Conservation (phyloP, 331 rosid genomes). For the Pyrus hybrid region DNA sequence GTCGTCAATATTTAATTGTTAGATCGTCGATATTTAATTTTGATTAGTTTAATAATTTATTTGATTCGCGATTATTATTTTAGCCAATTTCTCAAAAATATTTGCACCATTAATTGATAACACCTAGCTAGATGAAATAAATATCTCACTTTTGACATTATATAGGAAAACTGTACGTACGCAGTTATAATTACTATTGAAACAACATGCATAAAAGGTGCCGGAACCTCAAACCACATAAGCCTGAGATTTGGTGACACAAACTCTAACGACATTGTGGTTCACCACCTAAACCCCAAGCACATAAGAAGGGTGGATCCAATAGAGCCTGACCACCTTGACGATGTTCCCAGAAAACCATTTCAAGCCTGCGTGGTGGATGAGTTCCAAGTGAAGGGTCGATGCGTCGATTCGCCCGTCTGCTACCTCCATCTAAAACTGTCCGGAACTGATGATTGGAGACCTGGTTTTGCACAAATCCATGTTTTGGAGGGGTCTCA, state of each 20-base stretch:
- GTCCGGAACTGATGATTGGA: slow-evolving; percentile 61
- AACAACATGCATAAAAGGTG: slow-evolving; percentile 82
- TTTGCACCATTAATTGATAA: neutral
- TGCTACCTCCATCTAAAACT: slow-evolving; percentile 66
- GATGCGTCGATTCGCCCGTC: slow-evolving; percentile 48
- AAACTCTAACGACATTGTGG: slow-evolving; percentile 50
- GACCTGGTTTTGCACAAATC: slow-evolving; percentile 64
- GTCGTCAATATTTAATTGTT: too few relatives aligned
- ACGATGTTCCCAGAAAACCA: slow-evolving; percentile 59
- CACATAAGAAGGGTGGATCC: slow-evolving; percentile 52
- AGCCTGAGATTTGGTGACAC: slow-evolving; percentile 75
- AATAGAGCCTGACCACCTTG: slow-evolving; percentile 46
- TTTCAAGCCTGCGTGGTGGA: slow-evolving; percentile 79
- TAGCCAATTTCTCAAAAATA: too few relatives aligned
- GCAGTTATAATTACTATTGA: slow-evolving; percentile 33
- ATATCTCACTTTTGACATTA: neutral
- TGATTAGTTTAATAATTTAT: too few relatives aligned
- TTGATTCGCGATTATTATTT: too few relatives aligned
- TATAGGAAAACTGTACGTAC: slow-evolving; percentile 58
- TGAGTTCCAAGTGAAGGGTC: slow-evolving; percentile 48
- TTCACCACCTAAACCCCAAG: slow-evolving; percentile 48
- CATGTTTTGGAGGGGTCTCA: slow-evolving; percentile 23
- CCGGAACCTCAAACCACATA: slow-evolving; percentile 53
- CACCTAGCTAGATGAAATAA: too few relatives aligned
- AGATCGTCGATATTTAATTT: too few relatives aligned